Percentiles rank a stretch among this genome's conserved stretches.
Conservation (phyloP, 2,329 filamentous ascomycete species). For the Venturia oleaginea region DNA sequence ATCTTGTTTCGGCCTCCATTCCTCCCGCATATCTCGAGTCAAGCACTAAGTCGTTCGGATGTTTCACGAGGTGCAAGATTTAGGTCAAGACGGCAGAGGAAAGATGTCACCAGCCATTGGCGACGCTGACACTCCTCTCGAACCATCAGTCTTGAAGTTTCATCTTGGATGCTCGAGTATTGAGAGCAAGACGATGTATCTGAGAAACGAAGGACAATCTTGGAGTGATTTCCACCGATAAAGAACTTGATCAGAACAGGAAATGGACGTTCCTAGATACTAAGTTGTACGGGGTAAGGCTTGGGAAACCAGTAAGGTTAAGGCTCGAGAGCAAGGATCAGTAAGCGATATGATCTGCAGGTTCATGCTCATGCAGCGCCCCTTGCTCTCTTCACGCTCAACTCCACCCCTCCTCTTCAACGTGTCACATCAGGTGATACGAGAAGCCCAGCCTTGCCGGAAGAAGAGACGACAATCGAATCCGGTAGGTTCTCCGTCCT, state of each 20-base stretch:
- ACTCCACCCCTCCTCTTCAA: neutral
- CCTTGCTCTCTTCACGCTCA: neutral
- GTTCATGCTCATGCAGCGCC: neutral
- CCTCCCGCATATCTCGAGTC: neutral
- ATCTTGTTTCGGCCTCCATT: neutral
- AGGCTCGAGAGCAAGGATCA: neutral
- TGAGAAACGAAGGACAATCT: neutral
- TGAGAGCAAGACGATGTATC: neutral
- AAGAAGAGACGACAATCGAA: neutral
- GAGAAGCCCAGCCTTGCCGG: neutral
- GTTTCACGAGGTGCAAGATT: neutral
- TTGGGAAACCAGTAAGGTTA: neutral
- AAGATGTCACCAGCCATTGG: no score
- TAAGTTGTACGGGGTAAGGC: neutral
- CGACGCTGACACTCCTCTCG: no score
- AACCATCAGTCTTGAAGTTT: neutral
- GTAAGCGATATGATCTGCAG: neutral
- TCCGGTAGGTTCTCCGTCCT: neutral
- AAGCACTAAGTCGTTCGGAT: neutral
- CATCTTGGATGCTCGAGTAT: neutral
- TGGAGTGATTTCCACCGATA: neutral
- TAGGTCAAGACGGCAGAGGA: neutral
- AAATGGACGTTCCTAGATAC: neutral
- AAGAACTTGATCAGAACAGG: neutral
- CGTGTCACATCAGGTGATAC: neutral